Conservation (phyloP, 768 basidiomycete species). For the Cyclocybe cylindracea region DNA sequence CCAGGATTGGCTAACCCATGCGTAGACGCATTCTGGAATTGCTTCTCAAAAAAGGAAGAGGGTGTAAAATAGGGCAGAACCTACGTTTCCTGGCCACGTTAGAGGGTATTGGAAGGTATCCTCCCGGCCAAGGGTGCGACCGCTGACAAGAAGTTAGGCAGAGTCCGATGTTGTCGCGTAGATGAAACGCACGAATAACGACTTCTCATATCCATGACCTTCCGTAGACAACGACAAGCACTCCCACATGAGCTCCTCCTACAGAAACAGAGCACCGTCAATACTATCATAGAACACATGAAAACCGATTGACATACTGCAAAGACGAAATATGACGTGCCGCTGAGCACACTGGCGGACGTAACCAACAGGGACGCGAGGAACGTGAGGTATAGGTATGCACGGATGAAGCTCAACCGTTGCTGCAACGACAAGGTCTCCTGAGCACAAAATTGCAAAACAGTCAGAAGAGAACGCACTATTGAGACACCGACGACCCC, state of each 20-base stretch:
- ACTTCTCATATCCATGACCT: constrained; percentile 35
- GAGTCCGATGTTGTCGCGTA: not conserved
- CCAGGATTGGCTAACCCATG: constrained; percentile 38
- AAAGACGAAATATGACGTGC: constrained; percentile 38
- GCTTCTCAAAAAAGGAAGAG: not conserved
- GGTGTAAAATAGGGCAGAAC: constrained; percentile 3
- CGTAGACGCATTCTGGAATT: constrained; percentile 35
- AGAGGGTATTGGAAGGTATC: constrained; percentile 21
- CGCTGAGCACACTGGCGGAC: constrained; percentile 33
- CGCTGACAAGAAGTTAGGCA: constrained; percentile 21
- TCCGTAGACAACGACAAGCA: constrained; percentile 33
- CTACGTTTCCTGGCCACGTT: constrained; percentile 35
- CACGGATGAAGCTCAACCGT: constrained; percentile 27
- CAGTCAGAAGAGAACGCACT: constrained; percentile 13
- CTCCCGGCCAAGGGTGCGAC: constrained; percentile 31
- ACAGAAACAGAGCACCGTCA: not conserved
- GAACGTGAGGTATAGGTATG: constrained; percentile 32
- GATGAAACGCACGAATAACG: constrained; percentile 33
- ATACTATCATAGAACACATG: not conserved
- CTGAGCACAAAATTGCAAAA: constrained; percentile 7
- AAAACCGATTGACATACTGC: constrained; percentile 28
- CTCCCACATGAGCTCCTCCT: constrained; percentile 40
- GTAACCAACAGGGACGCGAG: constrained; percentile 36
- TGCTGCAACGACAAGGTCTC: constrained; percentile 14
- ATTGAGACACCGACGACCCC: constrained; percentile 30